A percentile compares a stretch with the other conserved stretches of the same genome.
These are phyloP conservation scores for Tetragonia tetragonoides DNA, from an alignment of 148 eudicot genomes.

Conservation along the genomic window DNA sequence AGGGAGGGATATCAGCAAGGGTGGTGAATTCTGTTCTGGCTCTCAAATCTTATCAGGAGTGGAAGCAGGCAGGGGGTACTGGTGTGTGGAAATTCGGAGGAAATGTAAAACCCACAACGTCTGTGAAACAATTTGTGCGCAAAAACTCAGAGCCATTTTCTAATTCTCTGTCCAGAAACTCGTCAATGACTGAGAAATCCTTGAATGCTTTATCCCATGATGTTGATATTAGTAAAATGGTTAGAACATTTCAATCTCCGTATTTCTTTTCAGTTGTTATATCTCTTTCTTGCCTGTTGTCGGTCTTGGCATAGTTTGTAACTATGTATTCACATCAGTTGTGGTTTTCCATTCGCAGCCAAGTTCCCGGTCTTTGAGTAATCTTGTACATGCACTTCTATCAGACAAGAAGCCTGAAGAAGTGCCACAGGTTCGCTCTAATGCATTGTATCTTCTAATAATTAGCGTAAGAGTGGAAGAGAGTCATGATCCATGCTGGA, in stretches of 20 bases:
- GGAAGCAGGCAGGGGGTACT: slow-evolving; percentile 80
- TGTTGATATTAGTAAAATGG: slow-evolving; percentile 51
- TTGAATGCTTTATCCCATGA: slow-evolving; percentile 45
- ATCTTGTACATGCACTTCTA: slow-evolving; percentile 79
- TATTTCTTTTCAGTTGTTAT: neutral
- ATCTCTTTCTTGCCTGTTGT: neutral
- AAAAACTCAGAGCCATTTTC: slow-evolving; percentile 90
- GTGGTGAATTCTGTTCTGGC: slow-evolving; percentile 82
- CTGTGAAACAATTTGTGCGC: slow-evolving; percentile 69
- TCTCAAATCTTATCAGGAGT: slow-evolving; percentile 81
- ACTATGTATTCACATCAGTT: neutral
- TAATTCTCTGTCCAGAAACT: slow-evolving; percentile 59
- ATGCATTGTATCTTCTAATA: neutral
- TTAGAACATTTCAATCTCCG: slow-evolving; percentile 24
- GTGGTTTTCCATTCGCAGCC: slow-evolving; percentile 45
- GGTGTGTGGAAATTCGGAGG: slow-evolving; percentile 97
- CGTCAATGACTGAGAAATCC: slow-evolving; percentile 55
- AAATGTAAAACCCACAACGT: slow-evolving; percentile 53
- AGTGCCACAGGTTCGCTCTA: slow-evolving; percentile 72
- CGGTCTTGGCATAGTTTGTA: neutral
- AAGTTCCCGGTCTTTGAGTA: slow-evolving; percentile 61
- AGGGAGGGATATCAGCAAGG: slow-evolving; percentile 95
- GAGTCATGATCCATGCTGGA: neutral
- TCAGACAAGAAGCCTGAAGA: slow-evolving; percentile 90
- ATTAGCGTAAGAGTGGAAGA: neutral